Conservation (phyloP, 2,329 filamentous ascomycete species). For the Alternaria burnsii region DNA sequence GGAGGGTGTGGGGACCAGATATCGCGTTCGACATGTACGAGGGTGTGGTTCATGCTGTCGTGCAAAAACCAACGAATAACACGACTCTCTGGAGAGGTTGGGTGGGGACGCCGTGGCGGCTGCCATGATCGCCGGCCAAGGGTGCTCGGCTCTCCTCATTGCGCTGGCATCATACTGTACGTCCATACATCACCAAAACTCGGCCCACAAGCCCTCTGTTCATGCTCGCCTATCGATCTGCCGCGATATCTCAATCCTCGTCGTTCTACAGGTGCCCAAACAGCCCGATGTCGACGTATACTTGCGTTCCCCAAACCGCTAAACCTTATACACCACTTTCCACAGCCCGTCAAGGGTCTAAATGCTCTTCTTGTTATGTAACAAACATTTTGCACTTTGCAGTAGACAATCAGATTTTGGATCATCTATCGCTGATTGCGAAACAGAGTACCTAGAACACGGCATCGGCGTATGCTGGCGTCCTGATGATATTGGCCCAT, state of each 20-base stretch:
- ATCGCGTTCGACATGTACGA: constrained; percentile 9
- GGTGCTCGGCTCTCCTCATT: constrained; percentile 19
- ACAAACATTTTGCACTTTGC: neutral
- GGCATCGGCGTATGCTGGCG: neutral
- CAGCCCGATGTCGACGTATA: neutral
- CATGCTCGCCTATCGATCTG: neutral
- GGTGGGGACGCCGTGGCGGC: constrained; percentile 13
- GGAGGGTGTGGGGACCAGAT: constrained; percentile 10
- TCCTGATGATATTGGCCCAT: neutral
- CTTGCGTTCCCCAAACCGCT: neutral
- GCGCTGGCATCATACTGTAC: constrained; percentile 6
- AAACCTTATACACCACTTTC: neutral
- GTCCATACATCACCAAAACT: constrained; percentile 16
- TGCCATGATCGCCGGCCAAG: constrained; percentile 16
- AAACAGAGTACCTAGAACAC: constrained; percentile 8
- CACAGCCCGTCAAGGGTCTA: neutral
- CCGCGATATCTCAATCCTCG: neutral
- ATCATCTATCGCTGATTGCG: neutral
- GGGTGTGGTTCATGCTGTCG: neutral
- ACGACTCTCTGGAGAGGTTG: constrained; percentile 1
- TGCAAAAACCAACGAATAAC: constrained; percentile 4
- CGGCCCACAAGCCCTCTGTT: constrained; percentile 2
- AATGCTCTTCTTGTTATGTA: neutral
- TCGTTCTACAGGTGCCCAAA: constrained; percentile 6
- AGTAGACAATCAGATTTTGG: neutral